A percentile compares a stretch with the other conserved stretches of the same genome.
Conservation (phyloP, 2,329 filamentous ascomycete genomes). For the Beauveria rudraprayagi region DNA sequence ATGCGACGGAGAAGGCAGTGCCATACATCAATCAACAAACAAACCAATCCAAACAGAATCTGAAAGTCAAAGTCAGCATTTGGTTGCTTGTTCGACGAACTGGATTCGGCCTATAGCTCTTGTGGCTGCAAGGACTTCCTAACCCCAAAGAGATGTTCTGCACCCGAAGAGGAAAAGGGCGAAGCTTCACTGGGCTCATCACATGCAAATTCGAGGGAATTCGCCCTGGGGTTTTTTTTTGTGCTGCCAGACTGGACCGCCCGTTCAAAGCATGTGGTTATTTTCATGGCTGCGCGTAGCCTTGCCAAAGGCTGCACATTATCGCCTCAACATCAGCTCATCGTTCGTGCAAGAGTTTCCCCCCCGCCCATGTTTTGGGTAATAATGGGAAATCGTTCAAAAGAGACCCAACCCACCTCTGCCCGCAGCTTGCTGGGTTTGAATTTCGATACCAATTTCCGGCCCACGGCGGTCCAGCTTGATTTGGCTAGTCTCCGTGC, state of each 20-base stretch:
- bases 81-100: not conserved
- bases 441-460: not conserved
- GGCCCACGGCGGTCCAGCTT: not conserved
- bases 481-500: conserved; percentile 7
- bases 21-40: not conserved
- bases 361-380: not conserved
- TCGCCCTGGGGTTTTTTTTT: not conserved
- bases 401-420: not conserved
- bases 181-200: not conserved
- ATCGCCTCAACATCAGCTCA: too few relatives aligned
- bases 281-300: not conserved
- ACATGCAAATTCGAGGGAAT: not conserved
- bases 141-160: not conserved
- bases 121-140: not conserved
- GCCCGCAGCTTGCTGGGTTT: not conserved
- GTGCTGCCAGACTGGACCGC: not conserved
- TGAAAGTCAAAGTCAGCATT: not conserved
- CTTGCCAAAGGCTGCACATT: not conserved
- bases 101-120: not conserved
- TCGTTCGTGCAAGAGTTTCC: too few relatives aligned
- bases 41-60: not conserved
- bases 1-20: not conserved
- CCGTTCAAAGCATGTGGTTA: not conserved
- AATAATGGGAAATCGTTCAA: not conserved
- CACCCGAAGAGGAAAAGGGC: not conserved